A percentile compares a stretch with the other conserved stretches of the same genome.
phyloP scores from a whole-genome alignment of 805 yeast species.

The Kregervanrija pseudodelftensis region DNA sequence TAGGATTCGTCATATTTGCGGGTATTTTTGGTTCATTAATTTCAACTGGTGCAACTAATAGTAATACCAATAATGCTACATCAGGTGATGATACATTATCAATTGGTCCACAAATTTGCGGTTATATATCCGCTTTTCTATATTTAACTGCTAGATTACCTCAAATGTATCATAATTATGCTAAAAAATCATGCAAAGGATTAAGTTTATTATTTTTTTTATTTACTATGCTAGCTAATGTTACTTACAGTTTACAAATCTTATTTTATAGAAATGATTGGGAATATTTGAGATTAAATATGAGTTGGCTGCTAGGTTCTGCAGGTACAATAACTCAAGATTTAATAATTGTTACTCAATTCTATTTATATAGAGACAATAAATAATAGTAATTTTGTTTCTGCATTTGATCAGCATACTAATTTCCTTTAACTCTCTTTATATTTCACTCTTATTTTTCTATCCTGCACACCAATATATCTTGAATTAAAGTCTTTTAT shows the following conservation, averaged over 20 bases:
- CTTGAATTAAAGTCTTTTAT: background rate
- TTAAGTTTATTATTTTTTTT: constrained; percentile 76
- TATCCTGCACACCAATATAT: too few species aligned
- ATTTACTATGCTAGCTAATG: constrained; percentile 66
- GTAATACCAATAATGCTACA: constrained; percentile 16
- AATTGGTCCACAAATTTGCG: constrained; percentile 51
- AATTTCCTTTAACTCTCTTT: background rate
- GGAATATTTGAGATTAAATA: constrained; percentile 51
- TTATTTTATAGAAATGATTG: constrained; percentile 56
- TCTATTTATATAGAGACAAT: constrained; percentile 42
- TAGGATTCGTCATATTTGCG: constrained; percentile 53
- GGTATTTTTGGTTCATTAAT: constrained; percentile 55
- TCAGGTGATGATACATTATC: constrained; percentile 12
- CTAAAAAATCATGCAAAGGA: constrained; percentile 75
- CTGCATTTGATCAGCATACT: background rate
- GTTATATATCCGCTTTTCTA: constrained; percentile 60
- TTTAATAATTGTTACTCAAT: constrained; percentile 56
- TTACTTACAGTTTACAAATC: constrained; percentile 71
- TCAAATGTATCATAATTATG: constrained; percentile 75
- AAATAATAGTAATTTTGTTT: background rate
- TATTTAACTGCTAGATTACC: constrained; percentile 73
- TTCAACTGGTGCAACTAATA: constrained; percentile 31
- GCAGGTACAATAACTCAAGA: constrained; percentile 74
- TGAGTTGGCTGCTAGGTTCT: constrained; percentile 76
- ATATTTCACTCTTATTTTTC: background rate